Percentiles rank a stretch among this genome's conserved stretches.
Conservation (phyloP, 768 basidiomycete genomes). For the Tricholoma flavovirens region DNA sequence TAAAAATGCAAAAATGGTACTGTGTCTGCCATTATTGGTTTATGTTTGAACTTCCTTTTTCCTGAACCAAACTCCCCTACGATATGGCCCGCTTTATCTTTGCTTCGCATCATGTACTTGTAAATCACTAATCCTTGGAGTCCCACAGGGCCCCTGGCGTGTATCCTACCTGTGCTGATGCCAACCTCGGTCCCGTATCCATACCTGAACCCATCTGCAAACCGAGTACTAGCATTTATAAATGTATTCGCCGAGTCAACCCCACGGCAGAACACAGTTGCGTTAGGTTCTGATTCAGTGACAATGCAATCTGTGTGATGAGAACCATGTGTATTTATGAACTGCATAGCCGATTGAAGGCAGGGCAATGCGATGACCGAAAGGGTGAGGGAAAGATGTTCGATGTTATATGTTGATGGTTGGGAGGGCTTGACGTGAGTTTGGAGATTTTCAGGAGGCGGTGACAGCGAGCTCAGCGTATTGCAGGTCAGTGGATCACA, state of each 20-base stretch:
- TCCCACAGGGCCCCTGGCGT: constrained; percentile 94
- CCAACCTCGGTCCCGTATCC: constrained; percentile 98
- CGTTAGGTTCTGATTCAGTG: constrained; percentile 66
- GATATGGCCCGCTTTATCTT: constrained; percentile 68
- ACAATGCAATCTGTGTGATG: constrained; percentile 95
- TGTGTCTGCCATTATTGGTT: constrained; percentile 33
- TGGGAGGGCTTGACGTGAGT: constrained; percentile 49
- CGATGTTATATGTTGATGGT: constrained; percentile 71
- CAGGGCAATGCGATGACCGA: constrained; percentile 75
- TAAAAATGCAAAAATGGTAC: constrained; percentile 41
- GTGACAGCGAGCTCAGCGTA: constrained; percentile 39
- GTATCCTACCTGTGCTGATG: constrained; percentile 93
- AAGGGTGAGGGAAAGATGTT: constrained; percentile 82
- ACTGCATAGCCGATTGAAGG: constrained; percentile 67
- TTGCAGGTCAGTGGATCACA: constrained; percentile 67
- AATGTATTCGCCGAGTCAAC: constrained; percentile 92
- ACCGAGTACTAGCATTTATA: constrained; percentile 92
- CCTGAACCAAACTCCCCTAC: constrained; percentile 80
- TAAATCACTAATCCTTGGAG: constrained; percentile 92
- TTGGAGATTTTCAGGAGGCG: constrained; percentile 31
- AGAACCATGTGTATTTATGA: constrained; percentile 90
- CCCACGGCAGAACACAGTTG: constrained; percentile 73
- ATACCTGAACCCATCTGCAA: constrained; percentile 94
- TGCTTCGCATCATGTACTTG: constrained; percentile 90
- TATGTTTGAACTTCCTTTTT: constrained; percentile 73